Percentiles rank a stretch among this genome's conserved stretches.
Conservation (phyloP, 306 rosid species). For the Dicorynia guianensis region DNA sequence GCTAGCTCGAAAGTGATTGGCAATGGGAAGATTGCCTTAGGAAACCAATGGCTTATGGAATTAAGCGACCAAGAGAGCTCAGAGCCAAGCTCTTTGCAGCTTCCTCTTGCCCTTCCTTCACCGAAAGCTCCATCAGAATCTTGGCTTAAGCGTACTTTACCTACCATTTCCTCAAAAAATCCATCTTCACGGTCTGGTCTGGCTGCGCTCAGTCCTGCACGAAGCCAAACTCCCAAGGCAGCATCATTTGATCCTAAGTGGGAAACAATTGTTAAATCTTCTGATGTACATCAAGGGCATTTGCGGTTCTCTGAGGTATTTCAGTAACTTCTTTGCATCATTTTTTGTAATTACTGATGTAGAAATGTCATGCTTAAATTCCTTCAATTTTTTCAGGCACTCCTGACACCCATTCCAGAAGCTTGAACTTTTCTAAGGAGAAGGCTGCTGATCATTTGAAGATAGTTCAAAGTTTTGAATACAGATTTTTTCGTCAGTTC, state of each 20-base stretch:
- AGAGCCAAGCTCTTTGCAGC: conserved; percentile 33
- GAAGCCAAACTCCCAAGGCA: conserved; percentile 40
- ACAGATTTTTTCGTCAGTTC: no score
- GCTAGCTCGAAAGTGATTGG: conserved; percentile 40
- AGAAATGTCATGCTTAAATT: conserved; percentile 31
- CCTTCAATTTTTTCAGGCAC: conserved; percentile 59
- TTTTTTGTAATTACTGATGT: conserved; percentile 26
- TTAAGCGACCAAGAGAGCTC: conserved; percentile 38
- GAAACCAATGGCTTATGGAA: conserved; percentile 40
- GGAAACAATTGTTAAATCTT: conserved; percentile 67
- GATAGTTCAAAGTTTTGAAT: no score
- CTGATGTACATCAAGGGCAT: conserved; percentile 52
- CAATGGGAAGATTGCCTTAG: conserved; percentile 39
- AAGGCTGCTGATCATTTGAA: conserved; percentile 32
- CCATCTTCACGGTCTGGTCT: conserved; percentile 47
- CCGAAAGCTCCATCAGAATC: conserved; percentile 96
- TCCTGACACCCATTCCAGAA: conserved; percentile 79
- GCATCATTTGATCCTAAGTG: conserved; percentile 59
- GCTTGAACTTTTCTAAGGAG: conserved; percentile 47
- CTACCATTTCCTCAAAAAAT: conserved; percentile 63
- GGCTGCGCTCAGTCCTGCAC: conserved; percentile 38
- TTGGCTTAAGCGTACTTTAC: conserved; percentile 86
- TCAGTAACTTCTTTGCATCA: conserved; percentile 32
- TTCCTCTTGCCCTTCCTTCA: conserved; percentile 68
- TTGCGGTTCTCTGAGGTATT: conserved; percentile 71